Percentiles rank a stretch among this genome's conserved stretches.
These are phyloP conservation scores for Gyromitra esculenta DNA, from an alignment of 2,329 filamentous ascomycete genomes.

Conservation along the genomic window DNA sequence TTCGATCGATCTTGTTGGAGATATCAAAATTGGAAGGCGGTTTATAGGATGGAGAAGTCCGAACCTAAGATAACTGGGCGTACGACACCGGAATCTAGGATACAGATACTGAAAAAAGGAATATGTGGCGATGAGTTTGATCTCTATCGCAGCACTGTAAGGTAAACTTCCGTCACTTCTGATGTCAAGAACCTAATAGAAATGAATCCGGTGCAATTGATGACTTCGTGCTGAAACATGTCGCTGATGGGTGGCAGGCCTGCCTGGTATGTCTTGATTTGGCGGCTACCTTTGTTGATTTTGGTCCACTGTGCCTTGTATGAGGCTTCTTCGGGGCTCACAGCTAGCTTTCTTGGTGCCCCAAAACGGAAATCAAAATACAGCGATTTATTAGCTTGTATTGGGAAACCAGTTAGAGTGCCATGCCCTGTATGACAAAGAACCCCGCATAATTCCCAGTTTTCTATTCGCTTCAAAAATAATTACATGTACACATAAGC, in stretches of 20 bases:
- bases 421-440: background rate
- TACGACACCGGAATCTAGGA: background rate
- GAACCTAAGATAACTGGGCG: background rate
- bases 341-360: background rate
- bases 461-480: background rate
- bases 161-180: background rate
- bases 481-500: background rate
- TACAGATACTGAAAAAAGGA: background rate
- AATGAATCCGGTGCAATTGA: background rate
- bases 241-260: background rate
- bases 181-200: background rate
- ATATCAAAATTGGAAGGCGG: background rate
- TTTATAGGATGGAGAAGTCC: background rate
- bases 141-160: background rate
- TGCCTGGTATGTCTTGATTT: background rate
- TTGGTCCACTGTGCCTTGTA: too few species aligned
- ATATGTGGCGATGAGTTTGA: background rate
- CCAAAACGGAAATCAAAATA: background rate
- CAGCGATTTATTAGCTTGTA: background rate
- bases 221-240: background rate
- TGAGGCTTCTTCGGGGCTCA: background rate
- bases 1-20: background rate
- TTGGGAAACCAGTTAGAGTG: background rate
- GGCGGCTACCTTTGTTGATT: background rate
- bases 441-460: background rate